A percentile compares a stretch with the other conserved stretches of the same genome.
Evolutionary conservation across 352 stramenopile genomes (phyloP).

Genomic region (Thraustotheca clavata): DNA sequence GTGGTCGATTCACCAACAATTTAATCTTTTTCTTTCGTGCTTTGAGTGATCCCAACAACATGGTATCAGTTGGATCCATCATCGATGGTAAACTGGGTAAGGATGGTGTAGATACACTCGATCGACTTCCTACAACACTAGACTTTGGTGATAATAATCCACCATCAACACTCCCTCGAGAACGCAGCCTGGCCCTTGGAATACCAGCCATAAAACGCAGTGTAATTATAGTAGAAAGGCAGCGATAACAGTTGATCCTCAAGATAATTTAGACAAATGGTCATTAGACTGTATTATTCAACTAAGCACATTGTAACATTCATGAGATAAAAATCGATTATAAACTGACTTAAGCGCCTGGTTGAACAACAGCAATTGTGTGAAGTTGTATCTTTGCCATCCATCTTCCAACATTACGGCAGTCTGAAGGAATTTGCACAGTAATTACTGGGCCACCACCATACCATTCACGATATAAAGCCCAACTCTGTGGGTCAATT

Average conservation of each 20-base stretch:
- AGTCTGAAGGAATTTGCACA: constrained; percentile 1
- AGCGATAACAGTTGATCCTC: no score
- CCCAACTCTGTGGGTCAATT: constrained; percentile 9
- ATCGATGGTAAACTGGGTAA: not conserved
- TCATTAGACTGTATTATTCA: no score
- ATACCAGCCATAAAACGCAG: not conserved
- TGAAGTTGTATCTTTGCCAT: not conserved
- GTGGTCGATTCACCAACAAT: not conserved
- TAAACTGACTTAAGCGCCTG: no score
- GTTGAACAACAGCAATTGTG: not conserved
- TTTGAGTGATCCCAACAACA: constrained; percentile 19
- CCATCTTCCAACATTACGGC: not conserved
- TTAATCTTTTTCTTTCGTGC: constrained; percentile 20
- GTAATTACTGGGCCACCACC: constrained; percentile 6
- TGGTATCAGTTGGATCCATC: not conserved
- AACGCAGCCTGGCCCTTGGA: not conserved
- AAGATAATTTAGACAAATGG: no score
- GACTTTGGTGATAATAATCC: not conserved
- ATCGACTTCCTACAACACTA: not conserved
- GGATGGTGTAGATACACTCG: not conserved
- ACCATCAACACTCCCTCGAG: not conserved
- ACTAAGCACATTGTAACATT: no score
- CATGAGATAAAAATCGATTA: no score
- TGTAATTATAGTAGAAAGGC: not conserved
- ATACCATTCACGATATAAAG: constrained; percentile 11